These are phyloP conservation scores for Edaphochlamys debaryana DNA, from an alignment of 139 green algal species.

Conservation along the genomic window DNA sequence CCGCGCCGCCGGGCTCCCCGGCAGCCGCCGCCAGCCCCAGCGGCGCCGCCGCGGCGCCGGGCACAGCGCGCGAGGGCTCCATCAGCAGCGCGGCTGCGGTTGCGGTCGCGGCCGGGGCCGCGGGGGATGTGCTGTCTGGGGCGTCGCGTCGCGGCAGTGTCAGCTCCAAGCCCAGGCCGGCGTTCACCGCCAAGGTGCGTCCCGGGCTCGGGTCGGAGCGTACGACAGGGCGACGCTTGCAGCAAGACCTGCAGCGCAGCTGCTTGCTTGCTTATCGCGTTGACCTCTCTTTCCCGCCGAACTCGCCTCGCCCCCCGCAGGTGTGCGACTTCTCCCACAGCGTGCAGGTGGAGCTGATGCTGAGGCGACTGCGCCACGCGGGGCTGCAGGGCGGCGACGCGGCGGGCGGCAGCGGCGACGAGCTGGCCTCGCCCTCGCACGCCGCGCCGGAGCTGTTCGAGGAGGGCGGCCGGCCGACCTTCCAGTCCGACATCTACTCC, in stretches of 20 bases:
- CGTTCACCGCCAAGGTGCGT: slow-evolving; percentile 41
- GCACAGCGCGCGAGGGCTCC: too few relatives aligned
- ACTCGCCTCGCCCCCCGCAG: too few relatives aligned
- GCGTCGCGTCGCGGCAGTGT: too few relatives aligned
- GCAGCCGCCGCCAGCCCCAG: background rate
- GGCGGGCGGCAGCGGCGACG: background rate
- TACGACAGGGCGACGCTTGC: too few relatives aligned
- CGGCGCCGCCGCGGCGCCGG: background rate
- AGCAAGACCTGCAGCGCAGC: too few relatives aligned
- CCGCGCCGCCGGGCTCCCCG: background rate
- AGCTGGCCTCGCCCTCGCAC: slow-evolving; percentile 9
- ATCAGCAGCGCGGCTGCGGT: background rate
- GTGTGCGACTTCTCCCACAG: slow-evolving; percentile 29
- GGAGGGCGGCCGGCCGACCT: background rate
- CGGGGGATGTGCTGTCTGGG: too few relatives aligned
- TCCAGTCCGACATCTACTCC: slow-evolving; percentile 23
- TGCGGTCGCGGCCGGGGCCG: background rate
- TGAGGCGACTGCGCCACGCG: background rate
- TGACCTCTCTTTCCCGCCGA: too few relatives aligned
- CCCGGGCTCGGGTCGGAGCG: too few relatives aligned
- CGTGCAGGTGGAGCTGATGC: background rate
- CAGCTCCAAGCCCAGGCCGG: background rate
- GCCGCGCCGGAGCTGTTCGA: slow-evolving; percentile 41
- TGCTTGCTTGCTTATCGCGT: too few relatives aligned
- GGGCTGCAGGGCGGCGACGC: background rate